Evolutionary conservation across 306 rosid species (phyloP).

Genomic region (Prunus campanulata): DNA sequence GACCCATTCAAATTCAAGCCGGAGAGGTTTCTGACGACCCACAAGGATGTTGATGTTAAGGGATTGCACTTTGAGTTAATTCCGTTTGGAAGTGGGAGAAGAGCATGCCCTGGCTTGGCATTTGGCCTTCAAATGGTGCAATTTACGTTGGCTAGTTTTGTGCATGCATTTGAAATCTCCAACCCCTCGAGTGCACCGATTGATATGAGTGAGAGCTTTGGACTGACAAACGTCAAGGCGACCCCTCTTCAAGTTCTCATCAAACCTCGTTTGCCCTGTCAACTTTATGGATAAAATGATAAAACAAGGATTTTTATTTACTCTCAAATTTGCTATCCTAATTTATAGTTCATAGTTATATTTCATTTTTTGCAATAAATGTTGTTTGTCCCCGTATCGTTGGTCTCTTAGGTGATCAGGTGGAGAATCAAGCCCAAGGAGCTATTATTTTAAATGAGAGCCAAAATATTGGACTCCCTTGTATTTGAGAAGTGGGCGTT

Average conservation of each 20-base stretch:
- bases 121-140: constrained; percentile 18
- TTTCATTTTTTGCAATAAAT: too few relatives aligned
- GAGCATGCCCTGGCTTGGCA: constrained; percentile 34
- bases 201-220: constrained; percentile 35
- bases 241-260: constrained; percentile 20
- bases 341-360: too few relatives aligned
- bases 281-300: not conserved
- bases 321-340: too few relatives aligned
- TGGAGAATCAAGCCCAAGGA: too few relatives aligned
- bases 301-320: too few relatives aligned
- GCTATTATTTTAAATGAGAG: too few relatives aligned
- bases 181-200: not conserved
- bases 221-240: constrained; percentile 21
- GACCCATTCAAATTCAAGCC: constrained; percentile 33
- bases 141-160: constrained; percentile 19
- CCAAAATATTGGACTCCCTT: not conserved
- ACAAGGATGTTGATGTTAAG: constrained; percentile 18
- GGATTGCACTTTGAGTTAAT: constrained; percentile 33
- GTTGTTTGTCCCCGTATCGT: too few relatives aligned
- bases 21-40: constrained; percentile 34
- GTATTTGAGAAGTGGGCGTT: too few relatives aligned
- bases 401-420: too few relatives aligned
- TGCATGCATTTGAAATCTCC: constrained; percentile 31
- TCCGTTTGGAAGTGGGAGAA: constrained; percentile 42
- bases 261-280: constrained; percentile 20